Base-by-base conservation (phyloP, 2,329 filamentous ascomycete genomes). In the Aspergillus thermomutatus region DNA sequence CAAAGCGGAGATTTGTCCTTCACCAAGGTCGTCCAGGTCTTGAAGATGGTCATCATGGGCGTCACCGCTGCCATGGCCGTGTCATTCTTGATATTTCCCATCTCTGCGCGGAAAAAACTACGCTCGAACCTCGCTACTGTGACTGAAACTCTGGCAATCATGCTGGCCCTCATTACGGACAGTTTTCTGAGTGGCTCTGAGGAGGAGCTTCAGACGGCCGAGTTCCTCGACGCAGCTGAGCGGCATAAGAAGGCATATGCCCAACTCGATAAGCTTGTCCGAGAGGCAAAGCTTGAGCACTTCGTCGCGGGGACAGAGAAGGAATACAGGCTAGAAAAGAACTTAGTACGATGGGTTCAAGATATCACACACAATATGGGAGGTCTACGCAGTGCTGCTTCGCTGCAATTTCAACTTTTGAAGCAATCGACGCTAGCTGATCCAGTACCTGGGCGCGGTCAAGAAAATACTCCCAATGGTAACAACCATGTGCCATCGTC, bases 261-360 rank as follows among this genome's bases (percentile, higher is more conserved):
- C 14, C 81, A 85, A 37, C 86, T 97, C 71, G 85, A 88, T 52
- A 90, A 88, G 69, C 88, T 90, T 58, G 79, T 96, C 11, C 84
- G 86, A 60, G 93, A 97, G 72, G 89, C 92, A 14, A 96, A 93
- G 70, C 87, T 91, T 57, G 93, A 97, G 72, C 90, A 96, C 68
- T 96, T 90, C 67, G 78, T 92, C 2, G 73, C 91, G 4, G 93
- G 93, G 1, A 87, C 85, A 2, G 92, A 96, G 70, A 83, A 82
- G 54, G 83, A 93, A 60, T 95, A 95, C 71, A 81, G 83, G 40
- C 82, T 95, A 3, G 90, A 97, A 67, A 87, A 88, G 62, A 86
- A 84, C 25, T 82, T 97, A 3, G 89, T 93, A 47, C 88, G 91
- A 67, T 93, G 90, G 63, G 84, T 97, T 66, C 91, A 96, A 71